Percentiles rank a stretch among this genome's conserved stretches.
phyloP scores from a whole-genome alignment of 495 filamentous ascomycete species.

The Sordaria brevicollis region DNA sequence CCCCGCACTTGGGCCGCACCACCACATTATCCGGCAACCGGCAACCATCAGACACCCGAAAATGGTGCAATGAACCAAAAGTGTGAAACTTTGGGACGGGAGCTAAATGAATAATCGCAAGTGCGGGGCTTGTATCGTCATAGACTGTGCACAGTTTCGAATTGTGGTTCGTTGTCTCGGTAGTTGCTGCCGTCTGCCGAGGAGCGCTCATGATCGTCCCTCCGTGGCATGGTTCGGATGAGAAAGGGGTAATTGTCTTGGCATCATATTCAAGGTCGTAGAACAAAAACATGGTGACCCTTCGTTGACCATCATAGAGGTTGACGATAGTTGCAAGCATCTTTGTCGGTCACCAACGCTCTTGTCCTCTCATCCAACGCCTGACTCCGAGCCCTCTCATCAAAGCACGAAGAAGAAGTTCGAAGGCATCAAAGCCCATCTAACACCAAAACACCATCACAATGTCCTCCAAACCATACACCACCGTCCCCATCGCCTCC shows the following conservation, averaged over 20 bases:
- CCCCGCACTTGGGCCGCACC: neutral
- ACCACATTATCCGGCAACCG: neutral
- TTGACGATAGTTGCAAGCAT: neutral
- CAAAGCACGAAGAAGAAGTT: neutral
- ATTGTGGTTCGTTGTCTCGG: neutral
- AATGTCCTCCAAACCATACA: neutral
- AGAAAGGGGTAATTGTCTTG: neutral
- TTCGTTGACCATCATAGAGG: neutral
- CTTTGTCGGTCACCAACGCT: neutral
- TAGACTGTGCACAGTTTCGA: neutral
- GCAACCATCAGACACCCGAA: neutral
- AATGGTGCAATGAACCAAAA: neutral
- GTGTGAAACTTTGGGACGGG: neutral
- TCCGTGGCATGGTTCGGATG: neutral
- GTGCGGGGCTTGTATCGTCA: neutral
- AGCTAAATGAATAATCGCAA: neutral
- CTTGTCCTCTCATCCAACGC: neutral
- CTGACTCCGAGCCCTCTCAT: too few species aligned
- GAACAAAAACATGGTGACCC: neutral
- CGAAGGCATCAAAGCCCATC: neutral
- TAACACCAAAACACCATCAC: neutral
- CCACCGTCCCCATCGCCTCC: neutral
- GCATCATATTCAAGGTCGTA: neutral
- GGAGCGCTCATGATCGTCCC: neutral
- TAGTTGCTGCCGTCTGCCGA: neutral